Conservation (phyloP, 2,329 filamentous ascomycete genomes). For the Elsinoe perseae region DNA sequence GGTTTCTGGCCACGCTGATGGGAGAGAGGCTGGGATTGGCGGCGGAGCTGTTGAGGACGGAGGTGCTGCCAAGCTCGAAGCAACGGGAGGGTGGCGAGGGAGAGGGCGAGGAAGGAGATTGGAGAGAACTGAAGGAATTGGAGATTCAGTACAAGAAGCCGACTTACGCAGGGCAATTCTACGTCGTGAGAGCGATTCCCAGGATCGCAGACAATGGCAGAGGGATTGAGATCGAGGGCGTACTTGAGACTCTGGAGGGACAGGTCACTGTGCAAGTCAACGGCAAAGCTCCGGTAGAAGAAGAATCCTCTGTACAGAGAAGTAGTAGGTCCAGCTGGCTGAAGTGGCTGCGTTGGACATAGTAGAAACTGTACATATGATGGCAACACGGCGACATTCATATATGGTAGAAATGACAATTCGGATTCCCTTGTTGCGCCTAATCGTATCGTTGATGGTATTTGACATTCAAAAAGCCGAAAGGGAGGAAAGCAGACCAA, state of each 20-base stretch:
- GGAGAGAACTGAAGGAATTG: slow-evolving; percentile 32
- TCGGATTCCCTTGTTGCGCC: slow-evolving; percentile 8
- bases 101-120: slow-evolving; percentile 2
- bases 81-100: background rate
- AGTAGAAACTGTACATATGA: background rate
- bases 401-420: background rate
- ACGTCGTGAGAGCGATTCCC: slow-evolving; percentile 50
- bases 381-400: background rate
- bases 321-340: background rate
- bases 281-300: slow-evolving; percentile 15
- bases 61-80: background rate
- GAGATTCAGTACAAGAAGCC: slow-evolving; percentile 55
- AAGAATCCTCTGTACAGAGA: background rate
- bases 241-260: slow-evolving; percentile 50
- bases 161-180: slow-evolving; percentile 54
- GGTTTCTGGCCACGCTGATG: slow-evolving; percentile 58
- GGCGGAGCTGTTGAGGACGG: slow-evolving; percentile 41
- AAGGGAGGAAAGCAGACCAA: slow-evolving; percentile 6
- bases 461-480: slow-evolving; percentile 11
- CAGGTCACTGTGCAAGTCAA: slow-evolving; percentile 50
- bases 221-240: slow-evolving; percentile 43
- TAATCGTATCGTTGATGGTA: slow-evolving; percentile 13
- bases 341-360: background rate
- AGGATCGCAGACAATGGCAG: slow-evolving; percentile 31
- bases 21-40: slow-evolving; percentile 63